Evolutionary conservation across 129 eudicot genomes (phyloP).

Genomic region (Kitagawia praeruptora): DNA sequence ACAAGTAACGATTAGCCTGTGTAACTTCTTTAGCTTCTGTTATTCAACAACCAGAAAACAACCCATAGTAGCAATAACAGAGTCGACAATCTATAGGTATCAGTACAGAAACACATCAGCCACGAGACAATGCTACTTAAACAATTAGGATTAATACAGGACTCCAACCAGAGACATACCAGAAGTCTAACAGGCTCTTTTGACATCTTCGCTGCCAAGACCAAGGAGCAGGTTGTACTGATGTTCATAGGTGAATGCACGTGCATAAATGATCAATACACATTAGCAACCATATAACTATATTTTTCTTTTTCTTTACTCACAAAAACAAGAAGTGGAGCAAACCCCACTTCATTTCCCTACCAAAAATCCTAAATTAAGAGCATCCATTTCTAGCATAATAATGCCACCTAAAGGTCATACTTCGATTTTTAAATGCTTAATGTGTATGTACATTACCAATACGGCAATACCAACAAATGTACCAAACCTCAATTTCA

Average conservation of each 20-base stretch:
- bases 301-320: neutral
- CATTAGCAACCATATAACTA: neutral
- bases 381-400: neutral
- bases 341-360: neutral
- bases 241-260: too few relatives aligned
- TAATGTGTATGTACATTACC: neutral
- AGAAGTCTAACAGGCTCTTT: too few relatives aligned
- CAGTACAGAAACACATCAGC: too few relatives aligned
- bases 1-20: conserved; percentile 59
- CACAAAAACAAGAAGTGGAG: neutral
- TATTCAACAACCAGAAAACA: conserved; percentile 8
- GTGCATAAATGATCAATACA: conserved; percentile 4
- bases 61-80: neutral
- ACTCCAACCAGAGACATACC: too few relatives aligned
- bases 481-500: neutral
- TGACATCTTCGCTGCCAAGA: too few relatives aligned
- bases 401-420: neutral
- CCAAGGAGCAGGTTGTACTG: too few relatives aligned
- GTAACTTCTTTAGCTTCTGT: conserved; percentile 62
- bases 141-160: too few relatives aligned
- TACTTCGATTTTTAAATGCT: neutral
- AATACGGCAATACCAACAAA: neutral
- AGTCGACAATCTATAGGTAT: too few relatives aligned
- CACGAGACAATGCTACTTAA: too few relatives aligned
- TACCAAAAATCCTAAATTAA: neutral